These are phyloP conservation scores for Akanthomyces uredinophilus DNA, from an alignment of 2,329 filamentous ascomycete genomes.

Conservation along the genomic window DNA sequence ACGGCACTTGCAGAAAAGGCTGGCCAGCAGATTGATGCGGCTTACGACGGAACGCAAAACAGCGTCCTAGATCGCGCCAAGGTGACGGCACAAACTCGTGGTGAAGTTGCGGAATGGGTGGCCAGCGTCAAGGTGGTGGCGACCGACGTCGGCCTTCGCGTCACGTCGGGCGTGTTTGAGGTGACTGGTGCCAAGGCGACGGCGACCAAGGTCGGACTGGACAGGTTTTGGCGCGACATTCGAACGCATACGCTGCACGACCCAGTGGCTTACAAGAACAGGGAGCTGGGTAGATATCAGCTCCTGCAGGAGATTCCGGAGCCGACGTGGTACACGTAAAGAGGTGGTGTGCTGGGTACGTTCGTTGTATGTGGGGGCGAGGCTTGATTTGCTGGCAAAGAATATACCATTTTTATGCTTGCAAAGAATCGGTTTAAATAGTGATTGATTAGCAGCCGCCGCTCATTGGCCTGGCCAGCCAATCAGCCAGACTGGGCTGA, in stretches of 20 bases:
- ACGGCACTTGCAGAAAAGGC: conserved; percentile 54
- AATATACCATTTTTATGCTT: no score
- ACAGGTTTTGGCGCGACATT: conserved; percentile 63
- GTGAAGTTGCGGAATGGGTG: conserved; percentile 58
- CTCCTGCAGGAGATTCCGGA: conserved; percentile 52
- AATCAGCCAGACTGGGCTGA: no score
- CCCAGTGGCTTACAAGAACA: conserved; percentile 62
- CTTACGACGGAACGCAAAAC: conserved; percentile 37
- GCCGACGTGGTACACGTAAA: conserved; percentile 57
- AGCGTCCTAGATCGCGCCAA: conserved; percentile 34
- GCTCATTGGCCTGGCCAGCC: no score
- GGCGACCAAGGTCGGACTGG: conserved; percentile 52
- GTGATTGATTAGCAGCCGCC: no score
- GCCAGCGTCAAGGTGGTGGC: conserved; percentile 58
- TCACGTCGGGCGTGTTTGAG: conserved; percentile 60
- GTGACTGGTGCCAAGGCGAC: conserved; percentile 57
- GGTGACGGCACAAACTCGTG: conserved; percentile 47
- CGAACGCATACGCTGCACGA: conserved; percentile 62
- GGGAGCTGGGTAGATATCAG: conserved; percentile 54
- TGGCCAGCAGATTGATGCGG: conserved; percentile 40
- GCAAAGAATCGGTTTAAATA: no score
- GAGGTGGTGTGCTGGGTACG: neutral
- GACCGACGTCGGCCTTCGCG: conserved; percentile 53
- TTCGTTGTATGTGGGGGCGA: no score
- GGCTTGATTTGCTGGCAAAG: neutral